Evolutionary conservation across 2,329 filamentous ascomycete species (phyloP), one percentile per base, ranked within the genome.

Genomic region (Aspergillus unguis): DNA sequence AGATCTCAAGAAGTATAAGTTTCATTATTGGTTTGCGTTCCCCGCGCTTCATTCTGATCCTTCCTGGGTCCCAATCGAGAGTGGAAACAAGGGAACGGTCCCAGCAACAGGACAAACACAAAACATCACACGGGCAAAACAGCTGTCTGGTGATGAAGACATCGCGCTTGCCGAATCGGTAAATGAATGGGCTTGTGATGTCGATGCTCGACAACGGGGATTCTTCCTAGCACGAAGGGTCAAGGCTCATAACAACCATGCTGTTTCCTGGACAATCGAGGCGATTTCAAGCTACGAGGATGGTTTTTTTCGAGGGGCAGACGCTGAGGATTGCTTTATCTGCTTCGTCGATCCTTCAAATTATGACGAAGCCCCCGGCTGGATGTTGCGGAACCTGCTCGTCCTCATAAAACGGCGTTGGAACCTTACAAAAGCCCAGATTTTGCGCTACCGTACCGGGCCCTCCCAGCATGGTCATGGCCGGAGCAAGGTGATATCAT

Each of bases 1-100:
- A 57, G 92, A 99, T 67, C 81, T 99, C 32, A 99, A 99, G 72
- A 96, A 95, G 68, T 97, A 97, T 75, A 90, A 86, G 58, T 96
- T 97, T 69, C 90, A 87, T n/a, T 97, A 97, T 74, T 95, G 95
- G 85, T 97, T 97, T 71, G 92, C 88, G 4, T 99, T 95, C 65
- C 94, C 94, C 1, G 91, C 92, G 11, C 80, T 99, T 41, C 92
- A 95, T 68, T 95, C 92, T 3, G 86, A 92, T 50, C 90, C 90
- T 1, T 78, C 81, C 28, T 99, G 94, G 94, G 86, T 83, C 62
- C 77, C 85, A 47, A 71, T 79, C 32, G 57, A 66, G 28, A 45
- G 57, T 4, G 62, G 67, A 4, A 65, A 49, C 27, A 42, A 44
- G 32, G 25, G 31, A 17, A 47, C 44, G 7, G 46, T 50, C 25